Base-by-base conservation (phyloP, 2,329 filamentous ascomycete genomes). In the Epichloe aotearoae region DNA sequence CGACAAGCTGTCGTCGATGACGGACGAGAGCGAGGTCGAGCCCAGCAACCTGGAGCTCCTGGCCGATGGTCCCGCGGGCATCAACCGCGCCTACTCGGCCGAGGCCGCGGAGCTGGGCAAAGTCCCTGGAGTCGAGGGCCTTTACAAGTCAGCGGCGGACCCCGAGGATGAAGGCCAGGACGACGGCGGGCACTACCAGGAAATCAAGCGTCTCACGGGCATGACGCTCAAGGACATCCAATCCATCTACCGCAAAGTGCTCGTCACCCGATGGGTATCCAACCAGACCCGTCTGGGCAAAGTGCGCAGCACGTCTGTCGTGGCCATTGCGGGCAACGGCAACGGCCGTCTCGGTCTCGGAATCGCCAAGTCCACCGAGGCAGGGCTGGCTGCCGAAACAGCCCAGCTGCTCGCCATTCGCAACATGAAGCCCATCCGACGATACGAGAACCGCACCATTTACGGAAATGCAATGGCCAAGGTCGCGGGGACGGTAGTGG, bases 281-380 rank as follows among this genome's bases (percentile, higher is more conserved):
- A 97, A 98, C 70, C 91, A 97, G 76, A 97, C 93, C 20, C 86
- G 91, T 73, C 81, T 98, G 69, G 93, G 93, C 64, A 98, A 97
- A 76, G 84, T 98, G 53, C 76, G 77, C 58, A 87, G 84, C 66
- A 61, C 76, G 40, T 94, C 91, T 61, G 75, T 81, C 59, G 71
- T 97, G 54, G 82, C 82, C 40, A 82, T 96, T 58, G 90, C 89
- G 5, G 93, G 93, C 49, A 95, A 97, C 68, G 78, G 81, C 52
- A 79, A 93, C 57, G 93, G 93, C 15, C 77, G 91, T 61, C 69
- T 98, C 34, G 93, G 93, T 11, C 76, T 97, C 53, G 93, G 93
- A 51, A 86, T 91, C 69, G 90, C 87, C 59, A 98, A 97, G 74
- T 84, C 85, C 10, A 80, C 83, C 30, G 89, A 96, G 67, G 62